These are phyloP conservation scores for Eucalyptus pauciflora DNA, from an alignment of 345 rosid genomes.

Conservation along the genomic window DNA sequence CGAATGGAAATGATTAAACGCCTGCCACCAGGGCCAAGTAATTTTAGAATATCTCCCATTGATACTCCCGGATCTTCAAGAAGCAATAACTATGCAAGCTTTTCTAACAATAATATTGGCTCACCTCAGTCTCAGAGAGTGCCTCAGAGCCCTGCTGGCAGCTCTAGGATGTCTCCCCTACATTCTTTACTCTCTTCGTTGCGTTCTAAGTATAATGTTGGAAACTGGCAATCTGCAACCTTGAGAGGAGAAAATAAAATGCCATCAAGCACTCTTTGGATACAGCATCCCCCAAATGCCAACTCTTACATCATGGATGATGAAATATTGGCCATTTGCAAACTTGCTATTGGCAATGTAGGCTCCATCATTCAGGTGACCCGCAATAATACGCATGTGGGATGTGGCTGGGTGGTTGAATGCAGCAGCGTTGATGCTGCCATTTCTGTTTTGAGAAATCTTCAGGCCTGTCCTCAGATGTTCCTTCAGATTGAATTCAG, in stretches of 20 bases:
- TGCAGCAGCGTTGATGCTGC: slow-evolving; percentile 31
- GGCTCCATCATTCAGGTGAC: slow-evolving; percentile 18
- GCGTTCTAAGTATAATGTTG: slow-evolving; percentile 24
- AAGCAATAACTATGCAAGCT: slow-evolving; percentile 20
- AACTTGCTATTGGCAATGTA: slow-evolving; percentile 13
- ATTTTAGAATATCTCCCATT: slow-evolving; percentile 40
- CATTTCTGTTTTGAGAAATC: slow-evolving; percentile 15
- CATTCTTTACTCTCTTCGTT: slow-evolving; percentile 30
- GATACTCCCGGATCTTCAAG: slow-evolving; percentile 50
- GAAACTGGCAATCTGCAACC: neutral
- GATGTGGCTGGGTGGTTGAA: slow-evolving; percentile 39
- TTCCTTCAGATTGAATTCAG: slow-evolving; percentile 46
- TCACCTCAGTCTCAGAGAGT: slow-evolving; percentile 33
- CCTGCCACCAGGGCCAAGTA: slow-evolving; percentile 23
- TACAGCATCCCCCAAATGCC: slow-evolving; percentile 17
- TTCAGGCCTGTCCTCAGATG: slow-evolving; percentile 25
- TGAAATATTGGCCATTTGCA: slow-evolving; percentile 32
- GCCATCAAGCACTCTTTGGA: slow-evolving; percentile 28
- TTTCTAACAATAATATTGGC: slow-evolving; percentile 18
- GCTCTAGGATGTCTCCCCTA: slow-evolving; percentile 27
- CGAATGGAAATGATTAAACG: slow-evolving; percentile 51
- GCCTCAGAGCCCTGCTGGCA: slow-evolving; percentile 34
- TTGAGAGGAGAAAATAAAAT: slow-evolving; percentile 14
- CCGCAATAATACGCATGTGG: slow-evolving; percentile 15
- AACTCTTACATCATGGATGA: slow-evolving; percentile 26